Percentiles rank a stretch among this genome's conserved stretches.
phyloP scores from a whole-genome alignment of 2,329 filamentous ascomycete genomes.

The Colletotrichum sp. region DNA sequence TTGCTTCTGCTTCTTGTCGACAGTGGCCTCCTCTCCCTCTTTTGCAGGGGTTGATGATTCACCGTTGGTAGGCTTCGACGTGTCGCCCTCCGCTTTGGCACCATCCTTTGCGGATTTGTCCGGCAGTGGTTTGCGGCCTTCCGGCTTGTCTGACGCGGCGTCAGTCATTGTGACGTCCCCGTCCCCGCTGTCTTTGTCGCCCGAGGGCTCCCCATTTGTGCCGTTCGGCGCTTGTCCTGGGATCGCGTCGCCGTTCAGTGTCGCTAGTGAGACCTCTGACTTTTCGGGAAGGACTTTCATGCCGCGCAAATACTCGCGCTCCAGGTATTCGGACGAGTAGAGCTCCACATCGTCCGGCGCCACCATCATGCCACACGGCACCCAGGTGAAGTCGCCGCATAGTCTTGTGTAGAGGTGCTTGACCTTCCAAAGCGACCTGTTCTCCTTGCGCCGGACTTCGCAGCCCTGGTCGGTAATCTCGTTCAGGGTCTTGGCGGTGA shows the following conservation, averaged over 20 bases:
- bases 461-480: constrained; percentile 74
- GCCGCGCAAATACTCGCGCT: constrained; percentile 35
- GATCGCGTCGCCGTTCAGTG: constrained; percentile 22
- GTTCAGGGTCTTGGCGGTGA: constrained; percentile 74
- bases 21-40: constrained; percentile 7
- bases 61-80: not conserved
- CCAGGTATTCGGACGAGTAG: constrained; percentile 54
- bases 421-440: constrained; percentile 73
- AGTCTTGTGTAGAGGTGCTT: constrained; percentile 76
- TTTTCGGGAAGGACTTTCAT: constrained; percentile 9
- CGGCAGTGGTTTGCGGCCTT: not conserved
- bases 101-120: constrained; percentile 3
- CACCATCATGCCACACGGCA: constrained; percentile 64
- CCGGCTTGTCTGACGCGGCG: constrained; percentile 2
- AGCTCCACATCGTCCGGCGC: constrained; percentile 60
- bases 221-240: constrained; percentile 17
- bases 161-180: constrained; percentile 28
- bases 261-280: not conserved
- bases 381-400: constrained; percentile 76
- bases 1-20: constrained; percentile 16
- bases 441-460: constrained; percentile 77
- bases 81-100: constrained; percentile 24
- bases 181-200: constrained; percentile 11
- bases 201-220: constrained; percentile 25
- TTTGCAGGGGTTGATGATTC: constrained; percentile 5